phyloP scores from a whole-genome alignment of 495 filamentous ascomycete species.

The Stereocaulon alpinum region DNA sequence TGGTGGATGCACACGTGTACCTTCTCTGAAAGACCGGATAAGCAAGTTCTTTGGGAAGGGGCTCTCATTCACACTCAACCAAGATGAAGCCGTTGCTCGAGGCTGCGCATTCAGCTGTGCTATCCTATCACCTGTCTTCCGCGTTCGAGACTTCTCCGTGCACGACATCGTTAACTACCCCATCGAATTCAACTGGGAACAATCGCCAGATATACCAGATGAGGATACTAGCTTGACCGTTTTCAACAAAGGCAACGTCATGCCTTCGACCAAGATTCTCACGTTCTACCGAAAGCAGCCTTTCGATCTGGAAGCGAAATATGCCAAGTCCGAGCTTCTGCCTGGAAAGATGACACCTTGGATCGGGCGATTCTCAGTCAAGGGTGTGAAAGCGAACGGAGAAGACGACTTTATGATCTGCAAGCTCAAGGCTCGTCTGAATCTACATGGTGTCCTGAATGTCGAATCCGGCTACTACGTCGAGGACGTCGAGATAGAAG shows the following conservation, averaged over 20 bases:
- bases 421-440: conserved; percentile 97
- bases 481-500: conserved; percentile 96
- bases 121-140: conserved; percentile 95
- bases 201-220: conserved; percentile 95
- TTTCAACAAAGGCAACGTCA: conserved; percentile 94
- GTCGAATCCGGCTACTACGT: conserved; percentile 97
- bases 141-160: conserved; percentile 93
- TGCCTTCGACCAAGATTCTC: conserved; percentile 98
- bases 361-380: conserved; percentile 93
- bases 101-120: conserved; percentile 97
- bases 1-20: conserved; percentile 91
- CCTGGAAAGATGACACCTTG: conserved; percentile 88
- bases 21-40: conserved; percentile 82
- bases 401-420: conserved; percentile 98
- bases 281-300: conserved; percentile 98
- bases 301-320: conserved; percentile 93
- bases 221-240: conserved; percentile 96
- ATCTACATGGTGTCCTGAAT: conserved; percentile 93
- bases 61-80: conserved; percentile 95
- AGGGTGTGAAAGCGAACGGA: conserved; percentile 72
- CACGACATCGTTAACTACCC: conserved; percentile 97
- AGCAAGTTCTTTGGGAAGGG: conserved; percentile 81
- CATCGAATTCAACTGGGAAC: conserved; percentile 99
- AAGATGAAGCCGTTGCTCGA: conserved; percentile 93
- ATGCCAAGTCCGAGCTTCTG: conserved; percentile 75